Base-by-base conservation (phyloP, 2,329 filamentous ascomycete genomes). In the Fonsecaea multimorphosa region DNA sequence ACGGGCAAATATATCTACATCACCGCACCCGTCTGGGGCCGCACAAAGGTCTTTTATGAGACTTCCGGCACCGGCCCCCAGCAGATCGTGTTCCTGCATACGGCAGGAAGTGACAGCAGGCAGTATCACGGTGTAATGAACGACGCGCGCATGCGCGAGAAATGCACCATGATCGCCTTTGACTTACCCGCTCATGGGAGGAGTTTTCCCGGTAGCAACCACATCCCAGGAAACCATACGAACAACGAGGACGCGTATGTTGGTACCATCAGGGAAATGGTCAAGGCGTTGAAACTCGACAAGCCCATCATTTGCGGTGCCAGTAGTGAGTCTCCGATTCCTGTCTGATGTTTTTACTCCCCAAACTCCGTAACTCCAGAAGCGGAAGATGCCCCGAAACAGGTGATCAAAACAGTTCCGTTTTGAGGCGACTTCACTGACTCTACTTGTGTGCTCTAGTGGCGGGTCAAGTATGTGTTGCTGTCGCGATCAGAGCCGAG, bases 81-180 rank as follows among this genome's bases (percentile, higher is more conserved):
- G 62, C 76, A 78, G 29, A 82, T 84, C 29, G 70, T 78, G 22
- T 82, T 82, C 68, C 71, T 80, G 4, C 80, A 82, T 65, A 82
- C 80, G 0, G 80, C 80, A 14, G 82, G 82, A 2, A 79, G 78
- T 56, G 82, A 84, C 66, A 75, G 76, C 31, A 72, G 82, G 31
- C 81, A 84, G 70, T 84, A 84, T 59, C 82, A 84, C 59, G 81
- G 82, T 22, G 82, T 84, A 1, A 80, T 85, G 80, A 84, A 84
- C 62, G 77, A 84, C 62, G 63, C 74, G 31, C 73, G 75, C 12
- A 82, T 83, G 80, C 75, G 78, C 22, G 78, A 81, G 72, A 80
- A 75, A 60, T 83, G 80, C 63, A 80, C 76, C 22, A 84, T 84
- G 82, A 80, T 79, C 52, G 80, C 80, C 1, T 82, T 84, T 54